Conservation (phyloP, 305 asterid species). For the Rubia tinctorum region DNA sequence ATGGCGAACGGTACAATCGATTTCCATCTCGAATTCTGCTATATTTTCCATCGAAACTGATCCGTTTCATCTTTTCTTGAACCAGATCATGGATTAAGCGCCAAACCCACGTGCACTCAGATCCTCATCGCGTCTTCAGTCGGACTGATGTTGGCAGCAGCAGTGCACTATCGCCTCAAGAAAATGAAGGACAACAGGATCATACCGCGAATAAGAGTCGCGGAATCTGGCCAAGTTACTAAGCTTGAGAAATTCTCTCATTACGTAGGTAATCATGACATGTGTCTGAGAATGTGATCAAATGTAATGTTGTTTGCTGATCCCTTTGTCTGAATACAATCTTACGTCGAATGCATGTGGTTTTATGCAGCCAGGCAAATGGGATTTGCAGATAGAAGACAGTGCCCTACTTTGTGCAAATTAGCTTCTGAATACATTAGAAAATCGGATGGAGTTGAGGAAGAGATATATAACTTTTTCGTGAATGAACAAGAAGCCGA, state of each 20-base stretch:
- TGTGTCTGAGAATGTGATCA: background rate
- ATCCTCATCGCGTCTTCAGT: slow-evolving; percentile 65
- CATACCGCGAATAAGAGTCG: slow-evolving; percentile 45
- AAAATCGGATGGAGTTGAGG: slow-evolving; percentile 80
- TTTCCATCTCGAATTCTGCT: background rate
- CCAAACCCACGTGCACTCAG: slow-evolving; percentile 34
- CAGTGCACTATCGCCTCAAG: slow-evolving; percentile 60
- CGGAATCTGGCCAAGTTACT: slow-evolving; percentile 58
- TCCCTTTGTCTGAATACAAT: slow-evolving; percentile 4
- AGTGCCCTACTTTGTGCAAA: slow-evolving; percentile 79
- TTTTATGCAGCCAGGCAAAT: slow-evolving; percentile 95
- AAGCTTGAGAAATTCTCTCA: slow-evolving; percentile 79
- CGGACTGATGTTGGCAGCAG: slow-evolving; percentile 68
- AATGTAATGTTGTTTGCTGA: background rate
- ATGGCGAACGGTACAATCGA: slow-evolving; percentile 16
- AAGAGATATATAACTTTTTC: slow-evolving; percentile 68
- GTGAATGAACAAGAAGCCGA: slow-evolving; percentile 66
- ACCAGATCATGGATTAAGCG: slow-evolving; percentile 14
- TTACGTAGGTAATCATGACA: slow-evolving; percentile 65
- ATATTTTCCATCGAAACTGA: background rate
- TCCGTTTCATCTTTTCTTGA: background rate
- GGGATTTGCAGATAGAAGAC: slow-evolving; percentile 71
- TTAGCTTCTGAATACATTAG: slow-evolving; percentile 78
- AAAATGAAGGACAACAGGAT: slow-evolving; percentile 50
- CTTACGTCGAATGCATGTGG: too few relatives aligned